Percentiles rank a stretch among this genome's conserved stretches.
Evolutionary conservation across 2,329 filamentous ascomycete species (phyloP).

Genomic region (Plenodomus lindquistii): DNA sequence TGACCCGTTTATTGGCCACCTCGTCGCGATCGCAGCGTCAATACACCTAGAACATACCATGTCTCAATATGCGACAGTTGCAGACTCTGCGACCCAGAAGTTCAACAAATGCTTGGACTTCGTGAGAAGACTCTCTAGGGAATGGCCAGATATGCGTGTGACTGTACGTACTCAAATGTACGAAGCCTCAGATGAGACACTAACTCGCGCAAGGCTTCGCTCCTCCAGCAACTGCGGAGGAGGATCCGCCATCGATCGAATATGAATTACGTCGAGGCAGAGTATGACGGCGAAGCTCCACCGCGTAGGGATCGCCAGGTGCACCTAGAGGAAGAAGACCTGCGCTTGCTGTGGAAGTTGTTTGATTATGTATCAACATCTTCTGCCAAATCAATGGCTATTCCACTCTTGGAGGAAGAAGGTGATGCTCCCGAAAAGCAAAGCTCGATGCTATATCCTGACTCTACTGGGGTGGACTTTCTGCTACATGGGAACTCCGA

Average conservation of each 20-base stretch:
- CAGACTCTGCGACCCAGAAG: constrained; percentile 3
- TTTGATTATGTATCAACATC: constrained; percentile 8
- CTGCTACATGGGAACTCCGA: too few relatives aligned
- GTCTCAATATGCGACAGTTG: constrained; percentile 7
- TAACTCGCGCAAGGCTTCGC: too few relatives aligned
- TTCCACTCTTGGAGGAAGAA: too few relatives aligned
- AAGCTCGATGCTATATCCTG: too few relatives aligned
- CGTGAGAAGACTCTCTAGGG: not conserved
- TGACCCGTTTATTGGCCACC: constrained; percentile 9
- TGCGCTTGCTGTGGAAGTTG: constrained; percentile 8
- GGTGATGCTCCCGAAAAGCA: too few relatives aligned
- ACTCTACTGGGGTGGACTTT: too few relatives aligned
- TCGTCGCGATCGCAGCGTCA: constrained; percentile 10
- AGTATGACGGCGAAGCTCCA: constrained; percentile 10
- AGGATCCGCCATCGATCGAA: constrained; percentile 5
- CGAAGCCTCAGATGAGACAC: too few relatives aligned
- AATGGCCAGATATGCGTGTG: not conserved
- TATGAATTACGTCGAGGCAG: constrained; percentile 8
- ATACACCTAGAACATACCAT: constrained; percentile 9
- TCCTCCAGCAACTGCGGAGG: too few relatives aligned
- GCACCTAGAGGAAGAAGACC: constrained; percentile 5
- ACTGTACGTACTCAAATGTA: too few relatives aligned
- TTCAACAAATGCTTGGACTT: not conserved
- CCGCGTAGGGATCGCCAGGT: not conserved
- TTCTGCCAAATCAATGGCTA: too few relatives aligned